Evolutionary conservation across 306 rosid genomes (phyloP).

Genomic region (Hippophae gyantsensis): DNA sequence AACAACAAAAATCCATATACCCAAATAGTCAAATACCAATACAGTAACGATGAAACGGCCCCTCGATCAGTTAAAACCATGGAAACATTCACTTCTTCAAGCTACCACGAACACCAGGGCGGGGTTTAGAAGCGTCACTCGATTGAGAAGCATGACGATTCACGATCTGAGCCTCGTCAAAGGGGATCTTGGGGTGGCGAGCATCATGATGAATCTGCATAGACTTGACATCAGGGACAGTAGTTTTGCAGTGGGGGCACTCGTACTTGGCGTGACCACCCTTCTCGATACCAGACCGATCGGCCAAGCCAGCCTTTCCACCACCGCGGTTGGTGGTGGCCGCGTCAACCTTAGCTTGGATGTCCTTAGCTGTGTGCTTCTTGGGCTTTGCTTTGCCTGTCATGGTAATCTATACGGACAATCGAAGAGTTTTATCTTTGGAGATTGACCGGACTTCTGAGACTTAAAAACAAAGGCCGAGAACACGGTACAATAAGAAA

Average conservation of each 20-base stretch:
- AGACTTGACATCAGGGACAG: constrained; percentile 87
- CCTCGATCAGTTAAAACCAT: background rate
- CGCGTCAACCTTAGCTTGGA: constrained; percentile 74
- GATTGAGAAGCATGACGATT: constrained; percentile 35
- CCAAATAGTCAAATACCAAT: background rate
- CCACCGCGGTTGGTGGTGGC: constrained; percentile 97
- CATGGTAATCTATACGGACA: constrained; percentile 26
- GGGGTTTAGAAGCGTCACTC: constrained; percentile 34
- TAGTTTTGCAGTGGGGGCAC: constrained; percentile 84
- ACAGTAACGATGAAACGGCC: background rate
- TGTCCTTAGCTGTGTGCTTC: constrained; percentile 99
- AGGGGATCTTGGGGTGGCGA: constrained; percentile 73
- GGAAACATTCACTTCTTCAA: constrained; percentile 42
- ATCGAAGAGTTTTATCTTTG: background rate
- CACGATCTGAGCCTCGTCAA: constrained; percentile 48
- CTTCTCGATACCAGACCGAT: constrained; percentile 57
- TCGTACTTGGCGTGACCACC: constrained; percentile 97
- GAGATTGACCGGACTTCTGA: background rate
- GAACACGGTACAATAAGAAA: too few relatives aligned
- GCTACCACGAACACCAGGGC: constrained; percentile 89
- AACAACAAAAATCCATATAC: background rate
- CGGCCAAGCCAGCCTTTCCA: constrained; percentile 79
- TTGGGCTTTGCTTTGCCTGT: constrained; percentile 99
- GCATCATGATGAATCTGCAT: constrained; percentile 98
- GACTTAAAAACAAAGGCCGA: constrained; percentile 1